phyloP scores from a whole-genome alignment of 208 protist genomes.

The Leishmania turanica region DNA sequence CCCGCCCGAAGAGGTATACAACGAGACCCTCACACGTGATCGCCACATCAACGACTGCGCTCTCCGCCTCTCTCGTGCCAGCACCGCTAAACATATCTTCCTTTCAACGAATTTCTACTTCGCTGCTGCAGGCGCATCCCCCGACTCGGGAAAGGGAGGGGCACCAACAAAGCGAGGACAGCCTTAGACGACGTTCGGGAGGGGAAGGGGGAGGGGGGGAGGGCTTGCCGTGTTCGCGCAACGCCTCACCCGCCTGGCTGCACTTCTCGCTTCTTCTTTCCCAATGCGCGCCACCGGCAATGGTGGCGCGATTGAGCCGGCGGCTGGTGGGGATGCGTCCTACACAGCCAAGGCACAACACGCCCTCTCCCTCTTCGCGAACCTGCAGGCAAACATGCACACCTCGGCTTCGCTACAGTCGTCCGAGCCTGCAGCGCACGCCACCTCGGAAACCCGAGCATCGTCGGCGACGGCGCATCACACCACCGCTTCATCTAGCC shows the following conservation, averaged over 20 bases:
- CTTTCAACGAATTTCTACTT: neutral
- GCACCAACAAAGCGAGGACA: neutral
- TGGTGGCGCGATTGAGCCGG: conserved; percentile 2
- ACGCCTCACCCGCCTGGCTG: neutral
- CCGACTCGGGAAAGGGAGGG: neutral
- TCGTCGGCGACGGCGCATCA: neutral
- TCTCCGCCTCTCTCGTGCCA: neutral
- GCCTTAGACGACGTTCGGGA: neutral
- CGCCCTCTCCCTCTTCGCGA: conserved; percentile 28
- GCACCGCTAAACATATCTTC: neutral
- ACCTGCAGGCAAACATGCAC: conserved; percentile 12
- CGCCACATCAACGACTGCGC: neutral
- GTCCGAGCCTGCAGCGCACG: neutral
- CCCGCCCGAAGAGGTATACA: neutral
- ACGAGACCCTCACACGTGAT: neutral
- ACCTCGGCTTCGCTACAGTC: neutral
- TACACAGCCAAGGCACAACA: conserved; percentile 31
- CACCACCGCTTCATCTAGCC: neutral
- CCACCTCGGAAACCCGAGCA: neutral
- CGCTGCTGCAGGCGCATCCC: neutral
- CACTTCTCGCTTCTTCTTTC: neutral
- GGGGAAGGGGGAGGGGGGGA: neutral
- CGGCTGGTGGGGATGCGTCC: conserved; percentile 9
- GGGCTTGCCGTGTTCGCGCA: neutral
- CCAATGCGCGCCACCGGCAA: neutral